Percentiles rank a stretch among this genome's conserved stretches.
These are phyloP conservation scores for Metrosideros polymorpha DNA, from an alignment of 441 rosid species.

Conservation along the genomic window DNA sequence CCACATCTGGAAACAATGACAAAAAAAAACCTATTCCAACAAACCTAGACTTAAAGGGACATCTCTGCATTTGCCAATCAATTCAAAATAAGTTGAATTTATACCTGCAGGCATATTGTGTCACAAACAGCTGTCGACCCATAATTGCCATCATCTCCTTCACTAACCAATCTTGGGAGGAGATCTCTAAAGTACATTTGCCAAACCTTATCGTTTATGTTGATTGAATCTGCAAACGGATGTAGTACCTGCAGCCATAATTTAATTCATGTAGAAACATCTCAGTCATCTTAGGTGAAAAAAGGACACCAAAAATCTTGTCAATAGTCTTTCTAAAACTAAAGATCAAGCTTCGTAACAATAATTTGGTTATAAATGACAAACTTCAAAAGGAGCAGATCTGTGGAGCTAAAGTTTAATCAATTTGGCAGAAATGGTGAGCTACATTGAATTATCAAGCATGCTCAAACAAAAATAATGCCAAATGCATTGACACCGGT, in stretches of 20 bases:
- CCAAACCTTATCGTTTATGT: conserved; percentile 75
- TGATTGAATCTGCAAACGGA: conserved; percentile 63
- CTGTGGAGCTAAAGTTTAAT: neutral
- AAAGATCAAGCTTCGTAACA: neutral
- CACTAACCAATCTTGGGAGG: conserved; percentile 63
- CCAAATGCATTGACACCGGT: neutral
- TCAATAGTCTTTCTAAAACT: neutral
- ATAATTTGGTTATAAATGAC: neutral
- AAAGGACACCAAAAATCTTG: neutral
- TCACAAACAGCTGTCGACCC: conserved; percentile 96
- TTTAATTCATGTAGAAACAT: neutral
- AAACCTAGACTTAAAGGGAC: neutral
- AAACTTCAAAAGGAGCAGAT: neutral
- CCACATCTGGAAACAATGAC: neutral
- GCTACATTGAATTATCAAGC: neutral
- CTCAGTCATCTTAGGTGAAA: neutral
- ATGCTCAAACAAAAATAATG: neutral
- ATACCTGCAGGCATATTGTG: conserved; percentile 78
- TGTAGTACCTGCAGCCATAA: conserved; percentile 52
- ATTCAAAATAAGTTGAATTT: neutral
- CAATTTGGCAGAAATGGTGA: neutral
- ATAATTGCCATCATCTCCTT: conserved; percentile 86
- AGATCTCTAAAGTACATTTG: conserved; percentile 80
- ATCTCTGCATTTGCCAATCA: neutral
- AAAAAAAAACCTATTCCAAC: neutral